Evolutionary conservation across 345 rosid species (phyloP).

Genomic region (Erucastrum elatum): DNA sequence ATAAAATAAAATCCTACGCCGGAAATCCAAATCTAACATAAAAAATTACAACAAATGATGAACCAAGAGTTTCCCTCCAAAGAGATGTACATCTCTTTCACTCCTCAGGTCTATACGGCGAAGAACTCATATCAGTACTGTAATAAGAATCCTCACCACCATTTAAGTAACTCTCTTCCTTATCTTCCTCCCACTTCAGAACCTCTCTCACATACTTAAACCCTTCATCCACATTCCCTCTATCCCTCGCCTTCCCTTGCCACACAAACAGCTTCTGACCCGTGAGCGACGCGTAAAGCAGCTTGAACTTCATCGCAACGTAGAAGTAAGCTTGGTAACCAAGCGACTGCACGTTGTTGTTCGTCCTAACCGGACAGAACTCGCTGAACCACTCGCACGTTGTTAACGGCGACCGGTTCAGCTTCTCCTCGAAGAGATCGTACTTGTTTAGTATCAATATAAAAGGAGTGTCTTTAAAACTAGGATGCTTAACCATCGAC

Average conservation of each 20-base stretch:
- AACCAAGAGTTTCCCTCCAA: conserved; percentile 19
- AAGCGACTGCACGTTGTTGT: conserved; percentile 62
- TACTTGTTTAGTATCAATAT: conserved; percentile 90
- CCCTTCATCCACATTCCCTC: conserved; percentile 69
- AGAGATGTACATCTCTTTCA: not conserved
- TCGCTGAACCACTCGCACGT: conserved; percentile 86
- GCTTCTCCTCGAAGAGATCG: conserved; percentile 87
- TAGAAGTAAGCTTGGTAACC: conserved; percentile 96
- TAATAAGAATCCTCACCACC: conserved; percentile 85
- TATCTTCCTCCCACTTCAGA: conserved; percentile 96
- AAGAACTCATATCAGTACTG: conserved; percentile 92
- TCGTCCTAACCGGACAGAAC: conserved; percentile 71
- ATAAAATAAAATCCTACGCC: not conserved
- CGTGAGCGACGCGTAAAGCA: conserved; percentile 70
- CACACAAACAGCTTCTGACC: conserved; percentile 89
- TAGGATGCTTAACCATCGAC: conserved; percentile 73
- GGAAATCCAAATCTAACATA: conserved; percentile 13
- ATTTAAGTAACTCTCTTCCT: conserved; percentile 69
- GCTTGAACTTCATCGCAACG: conserved; percentile 91
- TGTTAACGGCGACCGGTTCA: conserved; percentile 60
- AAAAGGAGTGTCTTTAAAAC: conserved; percentile 82
- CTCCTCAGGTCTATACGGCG: conserved; percentile 49
- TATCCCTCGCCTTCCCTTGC: conserved; percentile 86
- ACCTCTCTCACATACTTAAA: conserved; percentile 92
- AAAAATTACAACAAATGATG: conserved; percentile 11